Evolutionary conservation across 2,329 filamentous ascomycete species (phyloP).

Genomic region (Aspergillus fumigatiaffinis): DNA sequence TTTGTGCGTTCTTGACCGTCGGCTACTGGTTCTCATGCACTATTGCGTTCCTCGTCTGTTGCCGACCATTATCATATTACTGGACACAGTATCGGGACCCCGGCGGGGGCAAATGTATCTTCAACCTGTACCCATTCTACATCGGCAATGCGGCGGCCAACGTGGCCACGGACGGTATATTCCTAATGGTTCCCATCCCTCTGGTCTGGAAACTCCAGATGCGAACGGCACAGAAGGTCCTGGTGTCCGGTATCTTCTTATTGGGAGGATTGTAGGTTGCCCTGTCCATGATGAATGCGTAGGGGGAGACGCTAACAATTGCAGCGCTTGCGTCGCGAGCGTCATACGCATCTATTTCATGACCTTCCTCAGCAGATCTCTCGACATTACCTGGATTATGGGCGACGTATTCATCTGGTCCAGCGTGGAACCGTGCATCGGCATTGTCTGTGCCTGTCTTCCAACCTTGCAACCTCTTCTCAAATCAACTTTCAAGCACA

Average conservation of each 20-base stretch:
- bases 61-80: conserved; percentile 12
- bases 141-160: conserved; percentile 15
- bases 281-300: not conserved
- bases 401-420: conserved; percentile 19
- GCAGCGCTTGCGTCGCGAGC: conserved; percentile 17
- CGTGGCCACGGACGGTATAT: conserved; percentile 14
- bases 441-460: conserved; percentile 17
- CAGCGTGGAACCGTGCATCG: conserved; percentile 20
- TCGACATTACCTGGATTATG: conserved; percentile 17
- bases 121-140: conserved; percentile 16
- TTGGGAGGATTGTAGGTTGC: conserved; percentile 14
- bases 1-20: conserved; percentile 12
- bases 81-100: conserved; percentile 14
- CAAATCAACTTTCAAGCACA: not conserved
- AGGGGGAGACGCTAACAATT: not conserved
- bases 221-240: conserved; percentile 7
- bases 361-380: conserved; percentile 9
- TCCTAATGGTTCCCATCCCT: conserved; percentile 14
- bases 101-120: conserved; percentile 6
- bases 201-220: conserved; percentile 17
- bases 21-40: conserved; percentile 10
- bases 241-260: conserved; percentile 14
- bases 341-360: conserved; percentile 16
- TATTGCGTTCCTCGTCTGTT: conserved; percentile 7
- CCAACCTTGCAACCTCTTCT: not conserved